Evolutionary conservation across 2,329 filamentous ascomycete genomes (phyloP), one percentile per base, ranked within the genome.

Genomic region (Torrubiella hemipterigena): DNA sequence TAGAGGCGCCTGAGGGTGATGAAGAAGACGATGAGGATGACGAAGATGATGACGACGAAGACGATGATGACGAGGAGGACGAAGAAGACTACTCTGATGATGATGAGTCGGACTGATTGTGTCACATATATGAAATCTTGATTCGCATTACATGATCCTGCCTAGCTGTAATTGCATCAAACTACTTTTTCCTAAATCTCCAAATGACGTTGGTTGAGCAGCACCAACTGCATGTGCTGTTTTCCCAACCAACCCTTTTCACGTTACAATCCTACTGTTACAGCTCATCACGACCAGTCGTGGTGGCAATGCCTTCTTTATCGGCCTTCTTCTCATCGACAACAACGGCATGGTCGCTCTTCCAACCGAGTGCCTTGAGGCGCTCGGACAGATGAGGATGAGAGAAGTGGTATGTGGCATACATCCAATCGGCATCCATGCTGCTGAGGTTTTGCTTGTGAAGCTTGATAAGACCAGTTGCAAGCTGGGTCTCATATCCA

Each of bases 341-440:
- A 7, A 52, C 54, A 33, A 68, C 56, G 40, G 61, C 66, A 37
- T 61, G 54, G 12, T 56, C 61, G 30, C 83, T 76, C 50, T 78
- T 77, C 87, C 89, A 98, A 42, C 83, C 79, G 38, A 98, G 70
- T 2, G 89, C 91, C 56, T 82, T 84, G 47, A 98, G 68, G 48
- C 91, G 77, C 69, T 98, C 93, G 2, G 87, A 82, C 43, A 98
- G 66, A 43, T 96, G 95, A 1, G 91, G 91, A 60, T 98, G 91
- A 16, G 89, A 95, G 69, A 93, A 95, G 63, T 98, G 87, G 67
- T 96, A 98, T 60, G 81, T 93, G 32, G 91, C 91, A 58, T 93
- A 98, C 72, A 95, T 77, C 81, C 83, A 93, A 60, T 98, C 93
- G 17, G 91, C 91, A 48, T 98, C 91, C 89, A 98, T 96, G 38